Evolutionary conservation across 495 filamentous ascomycete species (phyloP).

Genomic region (Jackrogersella multiformis): DNA sequence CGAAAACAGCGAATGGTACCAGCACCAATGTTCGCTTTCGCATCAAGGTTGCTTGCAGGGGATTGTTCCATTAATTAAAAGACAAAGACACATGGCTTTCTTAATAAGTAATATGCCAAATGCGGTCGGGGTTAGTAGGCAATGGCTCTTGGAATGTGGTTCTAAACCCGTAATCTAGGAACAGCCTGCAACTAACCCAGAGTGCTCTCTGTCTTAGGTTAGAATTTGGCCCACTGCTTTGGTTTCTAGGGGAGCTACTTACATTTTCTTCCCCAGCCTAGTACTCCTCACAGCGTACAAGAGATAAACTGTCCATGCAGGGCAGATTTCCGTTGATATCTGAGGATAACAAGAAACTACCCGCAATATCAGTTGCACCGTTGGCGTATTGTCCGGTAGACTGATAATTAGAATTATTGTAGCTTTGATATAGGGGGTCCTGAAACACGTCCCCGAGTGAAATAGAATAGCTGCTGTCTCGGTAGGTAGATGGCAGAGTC

Average conservation of each 20-base stretch:
- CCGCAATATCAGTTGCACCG: not conserved
- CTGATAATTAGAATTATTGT: not conserved
- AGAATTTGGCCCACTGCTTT: not conserved
- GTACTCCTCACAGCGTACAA: not conserved
- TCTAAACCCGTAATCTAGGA: not conserved
- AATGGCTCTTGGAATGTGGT: conserved; percentile 32
- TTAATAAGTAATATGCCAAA: conserved; percentile 14
- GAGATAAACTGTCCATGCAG: not conserved
- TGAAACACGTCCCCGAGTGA: not conserved
- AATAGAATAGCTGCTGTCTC: not conserved
- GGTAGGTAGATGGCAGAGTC: not conserved
- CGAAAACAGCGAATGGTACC: conserved; percentile 32
- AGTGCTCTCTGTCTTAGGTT: not conserved
- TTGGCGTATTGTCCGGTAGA: not conserved
- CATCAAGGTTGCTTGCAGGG: conserved; percentile 27
- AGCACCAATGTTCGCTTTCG: conserved; percentile 26
- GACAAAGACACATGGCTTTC: conserved; percentile 27
- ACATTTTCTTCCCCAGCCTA: conserved; percentile 2
- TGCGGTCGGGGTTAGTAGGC: conserved; percentile 16
- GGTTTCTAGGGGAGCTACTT: conserved; percentile 13
- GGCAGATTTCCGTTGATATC: not conserved
- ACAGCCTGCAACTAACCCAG: not conserved
- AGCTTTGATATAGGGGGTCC: not conserved
- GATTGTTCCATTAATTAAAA: not conserved
- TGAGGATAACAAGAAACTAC: not conserved